Evolutionary conservation across 129 eudicot genomes (phyloP), one percentile per base, ranked within the genome.

Genomic region (Chrysanthemum makinoi): DNA sequence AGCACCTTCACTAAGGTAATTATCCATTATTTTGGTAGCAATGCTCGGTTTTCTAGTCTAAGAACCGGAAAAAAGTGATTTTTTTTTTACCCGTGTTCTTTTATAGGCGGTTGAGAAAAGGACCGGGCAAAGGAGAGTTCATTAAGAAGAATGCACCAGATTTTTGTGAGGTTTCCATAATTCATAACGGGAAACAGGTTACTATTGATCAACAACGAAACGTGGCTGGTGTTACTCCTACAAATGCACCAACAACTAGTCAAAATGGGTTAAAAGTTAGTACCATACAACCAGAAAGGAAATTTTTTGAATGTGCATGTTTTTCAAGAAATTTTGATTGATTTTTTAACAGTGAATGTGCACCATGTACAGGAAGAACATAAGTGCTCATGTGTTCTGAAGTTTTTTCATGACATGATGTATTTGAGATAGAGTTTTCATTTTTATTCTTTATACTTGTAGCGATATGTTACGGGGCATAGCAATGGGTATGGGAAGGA

Each of bases 71-170:
- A 2, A 49, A 7, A 43, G 44, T 2, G 50, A 35, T 55, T 30
- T n/a, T 0, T 11, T 1, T 10, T 6, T 43, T 30, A 18, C 3
- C 30, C 8, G 1, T 62, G 35, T 63, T 72, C 35, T 51, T 18
- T 72, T 76, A 14, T 65, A 88, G 97, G 88, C 76, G 80, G 55
- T 51, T 84, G 62, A 77, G 83, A 80, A 89, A 75, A 61, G 85
- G 96, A 19, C 73, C 65, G 9, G 74, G 89, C 5, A 89, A 83
- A 78, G 95, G 90, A 80, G 89, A 86, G 75, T 57, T 79, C 62
- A 61, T 93, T 50, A 80, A 80, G 66, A 89, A 86, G 75, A 78
- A 79, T 65, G 96, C 95, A 61, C 96, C 96, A 1, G 87, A 73
- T 14, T 78, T 53, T 62, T 93, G 98, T 68, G 82, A 87, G 19